Evolutionary conservation across 805 yeast species (phyloP), one percentile per base, ranked within the genome.

Genomic region (Saccharomycopsis fermentans): DNA sequence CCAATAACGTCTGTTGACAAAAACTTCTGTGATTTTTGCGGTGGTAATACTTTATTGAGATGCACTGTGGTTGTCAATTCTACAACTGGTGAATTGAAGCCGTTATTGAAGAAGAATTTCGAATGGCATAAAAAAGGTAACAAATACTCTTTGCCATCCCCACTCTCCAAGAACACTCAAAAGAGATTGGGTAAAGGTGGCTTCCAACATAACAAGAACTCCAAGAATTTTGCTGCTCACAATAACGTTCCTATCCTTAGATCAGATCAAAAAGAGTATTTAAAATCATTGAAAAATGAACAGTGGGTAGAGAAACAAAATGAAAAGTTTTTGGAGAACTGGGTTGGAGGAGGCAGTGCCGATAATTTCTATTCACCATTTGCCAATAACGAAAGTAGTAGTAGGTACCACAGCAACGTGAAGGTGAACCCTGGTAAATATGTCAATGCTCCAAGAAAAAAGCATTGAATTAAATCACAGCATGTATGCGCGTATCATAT

Each of bases 21-120:
- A 66, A 97, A 90, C 71, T 94, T 94, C 75, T 94, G 99, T 71
- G 87, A 97, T 16, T 80, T 83, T 56, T 94, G 99, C 77, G 99
- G 99, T 61, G 97, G 97, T 55, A 82, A 85, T 60, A 92, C 99
- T 0, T 73, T 94, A 60, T 70, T 91, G 65, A 80, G 98, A 71
- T 90, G 96, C 72, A 90, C 96, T 0, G 97, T 94, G 1, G 83
- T 96, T 16, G 82, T 94, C 17, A 85, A 87, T 67, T 77, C 88
- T 21, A 76, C 73, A 27, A 81, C 94, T 1, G 99, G 99, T 51
- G 82, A 82, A 63, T 74, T 94, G 35, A 85, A 86, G 21, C 96
- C 97, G 17, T 96, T 90, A 71, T 76, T 94, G 67, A 94, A 92
- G 74, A 77, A 83, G 58, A 91, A 91, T 70, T 90, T 94, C 75